Conservation (phyloP, 2,329 filamentous ascomycete species). For the Gyromitra esculenta region DNA sequence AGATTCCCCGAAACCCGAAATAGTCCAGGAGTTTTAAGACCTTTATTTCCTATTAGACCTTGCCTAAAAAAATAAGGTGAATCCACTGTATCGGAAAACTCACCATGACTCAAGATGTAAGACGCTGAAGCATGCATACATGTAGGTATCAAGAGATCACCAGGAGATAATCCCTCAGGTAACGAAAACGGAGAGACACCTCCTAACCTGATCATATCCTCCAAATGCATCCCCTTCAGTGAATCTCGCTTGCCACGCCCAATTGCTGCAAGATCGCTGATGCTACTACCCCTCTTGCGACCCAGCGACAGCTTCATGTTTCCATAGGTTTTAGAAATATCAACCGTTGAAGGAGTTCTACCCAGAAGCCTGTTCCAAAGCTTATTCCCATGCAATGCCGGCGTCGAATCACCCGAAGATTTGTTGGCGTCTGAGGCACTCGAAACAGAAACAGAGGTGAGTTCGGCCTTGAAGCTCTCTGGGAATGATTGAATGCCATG, state of each 20-base stretch:
- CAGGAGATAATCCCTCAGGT: constrained; percentile 68
- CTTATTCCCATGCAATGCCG: constrained; percentile 48
- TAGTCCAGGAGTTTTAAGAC: constrained; percentile 65
- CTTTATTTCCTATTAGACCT: constrained; percentile 56
- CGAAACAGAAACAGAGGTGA: constrained; percentile 48
- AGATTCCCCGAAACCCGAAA: constrained; percentile 72
- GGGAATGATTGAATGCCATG: constrained; percentile 56
- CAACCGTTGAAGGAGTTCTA: constrained; percentile 50
- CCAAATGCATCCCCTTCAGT: constrained; percentile 66
- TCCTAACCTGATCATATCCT: constrained; percentile 70
- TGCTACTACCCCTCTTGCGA: constrained; percentile 47
- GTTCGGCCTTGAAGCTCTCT: constrained; percentile 44
- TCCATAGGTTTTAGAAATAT: constrained; percentile 53
- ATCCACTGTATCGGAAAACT: constrained; percentile 49
- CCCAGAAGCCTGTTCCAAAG: constrained; percentile 53
- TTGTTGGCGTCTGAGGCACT: constrained; percentile 51
- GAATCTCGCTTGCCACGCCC: constrained; percentile 61
- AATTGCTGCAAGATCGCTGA: constrained; percentile 54
- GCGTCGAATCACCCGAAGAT: constrained; percentile 49
- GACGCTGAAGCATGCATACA: constrained; percentile 74
- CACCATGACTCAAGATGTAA: constrained; percentile 70
- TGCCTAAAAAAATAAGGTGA: background rate
- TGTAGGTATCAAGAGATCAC: constrained; percentile 70
- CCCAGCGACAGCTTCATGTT: constrained; percentile 53
- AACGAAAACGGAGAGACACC: constrained; percentile 72